A percentile compares a stretch with the other conserved stretches of the same genome.
Conservation (phyloP, 192 early-diverging fungal genomes). For the Helicostylum pulchrum region DNA sequence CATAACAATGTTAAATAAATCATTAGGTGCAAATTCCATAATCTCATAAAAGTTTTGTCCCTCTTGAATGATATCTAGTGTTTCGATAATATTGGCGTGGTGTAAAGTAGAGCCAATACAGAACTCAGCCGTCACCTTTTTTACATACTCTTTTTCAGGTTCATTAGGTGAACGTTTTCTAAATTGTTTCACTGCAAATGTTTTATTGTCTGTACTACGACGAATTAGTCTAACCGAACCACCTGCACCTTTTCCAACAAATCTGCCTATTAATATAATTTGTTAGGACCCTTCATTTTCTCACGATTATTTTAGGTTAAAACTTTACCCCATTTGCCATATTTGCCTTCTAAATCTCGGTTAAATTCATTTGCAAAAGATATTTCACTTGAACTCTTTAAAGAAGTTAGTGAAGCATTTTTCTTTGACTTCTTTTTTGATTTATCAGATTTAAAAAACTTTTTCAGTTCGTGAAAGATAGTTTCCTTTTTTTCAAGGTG, state of each 20-base stretch:
- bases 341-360: slow-evolving; percentile 32
- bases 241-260: slow-evolving; percentile 70
- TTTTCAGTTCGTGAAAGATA: slow-evolving; percentile 50
- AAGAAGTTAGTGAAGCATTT: not conserved
- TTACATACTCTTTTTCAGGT: slow-evolving; percentile 71
- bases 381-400: slow-evolving; percentile 22
- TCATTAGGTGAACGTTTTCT: slow-evolving; percentile 62
- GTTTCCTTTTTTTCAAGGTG: slow-evolving; percentile 36
- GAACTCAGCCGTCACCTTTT: slow-evolving; percentile 84
- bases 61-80: slow-evolving; percentile 75
- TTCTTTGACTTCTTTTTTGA: slow-evolving; percentile 17
- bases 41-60: slow-evolving; percentile 64
- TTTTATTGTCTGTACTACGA: slow-evolving; percentile 55
- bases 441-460: slow-evolving; percentile 41
- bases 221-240: slow-evolving; percentile 70
- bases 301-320: not conserved
- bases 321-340: slow-evolving; percentile 41
- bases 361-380: slow-evolving; percentile 39
- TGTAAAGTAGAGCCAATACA: slow-evolving; percentile 80
- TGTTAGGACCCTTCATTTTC: not conserved
- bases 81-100: slow-evolving; percentile 78
- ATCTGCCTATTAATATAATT: slow-evolving; percentile 29
- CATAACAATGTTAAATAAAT: slow-evolving; percentile 84
- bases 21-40: slow-evolving; percentile 93
- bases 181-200: slow-evolving; percentile 84